These are phyloP conservation scores for Ophiostoma quercus DNA, from an alignment of 2,329 filamentous ascomycete species.

Conservation along the genomic window DNA sequence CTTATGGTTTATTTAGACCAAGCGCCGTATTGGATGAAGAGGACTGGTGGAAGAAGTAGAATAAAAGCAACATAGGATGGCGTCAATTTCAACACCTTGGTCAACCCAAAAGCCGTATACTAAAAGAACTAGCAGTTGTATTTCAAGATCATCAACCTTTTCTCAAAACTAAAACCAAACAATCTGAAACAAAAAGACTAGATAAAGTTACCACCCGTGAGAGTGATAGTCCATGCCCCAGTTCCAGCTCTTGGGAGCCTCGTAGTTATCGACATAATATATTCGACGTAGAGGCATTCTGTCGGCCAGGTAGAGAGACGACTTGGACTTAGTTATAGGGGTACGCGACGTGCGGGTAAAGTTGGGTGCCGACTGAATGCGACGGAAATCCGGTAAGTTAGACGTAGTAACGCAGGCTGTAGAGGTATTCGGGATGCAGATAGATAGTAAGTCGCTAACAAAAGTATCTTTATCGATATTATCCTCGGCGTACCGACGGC, in stretches of 20 bases:
- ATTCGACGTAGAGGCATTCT: not conserved
- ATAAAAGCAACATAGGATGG: no score
- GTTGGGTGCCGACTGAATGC: conserved; percentile 22
- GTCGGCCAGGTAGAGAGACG: not conserved
- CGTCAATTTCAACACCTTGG: no score
- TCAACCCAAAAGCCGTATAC: no score
- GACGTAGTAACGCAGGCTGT: not conserved
- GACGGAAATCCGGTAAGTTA: not conserved
- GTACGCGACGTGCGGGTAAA: not conserved
- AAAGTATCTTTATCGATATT: not conserved
- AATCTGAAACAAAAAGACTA: no score
- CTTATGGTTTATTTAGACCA: no score
- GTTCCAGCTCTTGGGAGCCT: conserved; percentile 20
- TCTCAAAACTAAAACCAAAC: no score
- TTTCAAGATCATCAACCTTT: no score
- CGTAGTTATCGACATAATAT: conserved; percentile 21
- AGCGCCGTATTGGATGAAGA: no score
- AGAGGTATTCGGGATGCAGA: not conserved
- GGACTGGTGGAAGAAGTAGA: no score
- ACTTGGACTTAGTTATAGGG: not conserved
- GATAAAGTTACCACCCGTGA: conserved; percentile 23
- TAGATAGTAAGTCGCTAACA: not conserved
- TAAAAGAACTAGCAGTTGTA: no score
- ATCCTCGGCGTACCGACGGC: conserved; percentile 15
- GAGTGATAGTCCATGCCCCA: conserved; percentile 22